Percentiles rank a stretch among this genome's conserved stretches.
phyloP scores from a whole-genome alignment of 1,284 basidiomycete species.

The Volvariella surrecta region DNA sequence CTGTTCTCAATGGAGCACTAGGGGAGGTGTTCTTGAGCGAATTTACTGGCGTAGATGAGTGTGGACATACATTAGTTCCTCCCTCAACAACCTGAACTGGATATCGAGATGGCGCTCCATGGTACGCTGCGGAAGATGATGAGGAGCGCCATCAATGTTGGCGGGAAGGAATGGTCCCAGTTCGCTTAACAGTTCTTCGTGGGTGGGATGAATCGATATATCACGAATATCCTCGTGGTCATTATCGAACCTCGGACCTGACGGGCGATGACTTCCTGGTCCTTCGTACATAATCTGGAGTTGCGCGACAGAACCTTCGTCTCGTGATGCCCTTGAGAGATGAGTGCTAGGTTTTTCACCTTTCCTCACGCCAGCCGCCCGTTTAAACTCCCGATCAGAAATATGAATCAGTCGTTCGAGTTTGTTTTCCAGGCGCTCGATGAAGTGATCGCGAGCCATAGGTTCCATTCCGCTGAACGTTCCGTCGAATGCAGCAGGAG shows the following conservation, averaged over 20 bases:
- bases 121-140: conserved; percentile 42
- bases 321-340: conserved; percentile 2
- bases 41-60: neutral
- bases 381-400: conserved; percentile 32
- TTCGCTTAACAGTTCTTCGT: conserved; percentile 43
- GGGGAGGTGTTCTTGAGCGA: conserved; percentile 2
- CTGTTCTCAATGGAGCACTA: conserved; percentile 43
- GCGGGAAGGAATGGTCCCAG: conserved; percentile 46
- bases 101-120: conserved; percentile 60
- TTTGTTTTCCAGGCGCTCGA: conserved; percentile 27
- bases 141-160: conserved; percentile 49
- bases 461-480: conserved; percentile 29
- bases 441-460: conserved; percentile 26
- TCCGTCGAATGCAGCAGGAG: conserved; percentile 20
- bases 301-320: conserved; percentile 27
- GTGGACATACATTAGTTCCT: conserved; percentile 50
- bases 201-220: conserved; percentile 57
- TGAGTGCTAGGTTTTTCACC: conserved; percentile 6
- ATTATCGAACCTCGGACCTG: conserved; percentile 59
- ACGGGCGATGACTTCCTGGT: conserved; percentile 39
- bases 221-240: conserved; percentile 46
- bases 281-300: conserved; percentile 39
- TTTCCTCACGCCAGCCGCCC: conserved; percentile 16
- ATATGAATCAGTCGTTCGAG: conserved; percentile 37
- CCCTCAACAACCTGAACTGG: conserved; percentile 62